Percentiles rank a stretch among this genome's conserved stretches.
These are phyloP conservation scores for Globisporangium emineosum DNA, from an alignment of 352 stramenopile genomes.

Conservation along the genomic window DNA sequence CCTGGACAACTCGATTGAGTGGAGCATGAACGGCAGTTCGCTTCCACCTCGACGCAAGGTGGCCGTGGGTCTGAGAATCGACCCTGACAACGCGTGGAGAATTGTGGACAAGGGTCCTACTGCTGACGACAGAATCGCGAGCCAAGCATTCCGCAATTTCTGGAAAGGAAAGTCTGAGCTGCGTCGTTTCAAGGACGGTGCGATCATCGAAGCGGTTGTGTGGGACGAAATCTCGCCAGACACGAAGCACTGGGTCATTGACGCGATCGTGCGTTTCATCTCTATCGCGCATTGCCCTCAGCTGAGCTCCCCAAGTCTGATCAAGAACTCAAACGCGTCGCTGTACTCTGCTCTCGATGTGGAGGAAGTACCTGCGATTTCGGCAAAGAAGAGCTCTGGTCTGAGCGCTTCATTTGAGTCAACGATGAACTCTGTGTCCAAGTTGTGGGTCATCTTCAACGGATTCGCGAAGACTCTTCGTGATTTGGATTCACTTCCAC, in stretches of 20 bases:
- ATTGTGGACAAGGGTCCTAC: constrained; percentile 89
- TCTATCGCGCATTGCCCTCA: constrained; percentile 59
- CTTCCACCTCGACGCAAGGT: constrained; percentile 53
- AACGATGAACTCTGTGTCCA: constrained; percentile 73
- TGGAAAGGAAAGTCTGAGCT: constrained; percentile 88
- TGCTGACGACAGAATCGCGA: constrained; percentile 74
- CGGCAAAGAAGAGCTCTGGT: constrained; percentile 37
- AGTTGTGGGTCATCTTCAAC: constrained; percentile 82
- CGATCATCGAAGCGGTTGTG: constrained; percentile 87
- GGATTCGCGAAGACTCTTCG: constrained; percentile 74
- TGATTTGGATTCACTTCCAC: constrained; percentile 73
- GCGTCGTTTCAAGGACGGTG: constrained; percentile 87
- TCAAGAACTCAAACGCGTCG: constrained; percentile 75
- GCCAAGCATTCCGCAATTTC: constrained; percentile 79
- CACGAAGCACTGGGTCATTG: constrained; percentile 66
- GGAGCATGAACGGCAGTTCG: constrained; percentile 38
- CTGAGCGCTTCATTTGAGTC: constrained; percentile 59
- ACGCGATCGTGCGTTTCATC: constrained; percentile 79
- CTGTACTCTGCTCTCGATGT: constrained; percentile 69
- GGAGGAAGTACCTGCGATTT: constrained; percentile 33
- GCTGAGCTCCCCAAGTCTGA: constrained; percentile 36
- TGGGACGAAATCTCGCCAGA: constrained; percentile 79
- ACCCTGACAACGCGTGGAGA: constrained; percentile 69
- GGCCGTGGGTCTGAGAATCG: constrained; percentile 76
- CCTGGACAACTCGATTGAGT: constrained; percentile 40